Base-by-base conservation (phyloP, 768 basidiomycete species). In the Panaeolus papilionaceus region DNA sequence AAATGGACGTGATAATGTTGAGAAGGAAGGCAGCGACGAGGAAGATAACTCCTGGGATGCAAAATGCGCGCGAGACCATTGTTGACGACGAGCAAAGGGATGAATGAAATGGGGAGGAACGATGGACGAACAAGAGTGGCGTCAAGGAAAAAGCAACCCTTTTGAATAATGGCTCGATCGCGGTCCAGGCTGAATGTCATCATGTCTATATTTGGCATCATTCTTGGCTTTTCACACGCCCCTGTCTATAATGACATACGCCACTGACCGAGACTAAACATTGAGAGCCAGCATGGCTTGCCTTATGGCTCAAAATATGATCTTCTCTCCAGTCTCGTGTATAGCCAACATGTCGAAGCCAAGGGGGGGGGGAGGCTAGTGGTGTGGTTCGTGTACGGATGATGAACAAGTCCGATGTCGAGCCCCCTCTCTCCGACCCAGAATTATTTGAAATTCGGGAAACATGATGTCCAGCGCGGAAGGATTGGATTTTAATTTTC, bases 1-100 rank as follows among this genome's bases (percentile, higher is more conserved):
- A 93, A 62, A 94, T 82, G 12, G 92, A 88, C 38, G 88, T 85
- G 69, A 93, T 79, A 74, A 93, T 80, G 71, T 85, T 85, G 69
- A 93, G 84, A 1, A 90, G 83, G 67, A 92, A 85, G 33, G 92
- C 92, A 51, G 76, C 78, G 72, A 86, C 80, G 40, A 82, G 75
- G 68, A 84, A 80, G 68, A 88, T 75, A 64, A 92, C 66, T 38
- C 87, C 89, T 3, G 89, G 88, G 68, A 92, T 80, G 73, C 89
- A 89, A 79, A 90, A 87, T 28, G 77, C 71, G 69, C 88, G 83
- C 37, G 76, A 72, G 1, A 37, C 54, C 79, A 78, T 78, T 38
- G 72, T 71, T 5, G n/a, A 58, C 12, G 54, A 58, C 14, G 54
- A 58, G 28, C 54, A 14, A 37, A 33, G 54, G 16, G 45, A n/a